Evolutionary conservation across 2,329 filamentous ascomycete genomes (phyloP).

Genomic region (Thelonectria blattea): DNA sequence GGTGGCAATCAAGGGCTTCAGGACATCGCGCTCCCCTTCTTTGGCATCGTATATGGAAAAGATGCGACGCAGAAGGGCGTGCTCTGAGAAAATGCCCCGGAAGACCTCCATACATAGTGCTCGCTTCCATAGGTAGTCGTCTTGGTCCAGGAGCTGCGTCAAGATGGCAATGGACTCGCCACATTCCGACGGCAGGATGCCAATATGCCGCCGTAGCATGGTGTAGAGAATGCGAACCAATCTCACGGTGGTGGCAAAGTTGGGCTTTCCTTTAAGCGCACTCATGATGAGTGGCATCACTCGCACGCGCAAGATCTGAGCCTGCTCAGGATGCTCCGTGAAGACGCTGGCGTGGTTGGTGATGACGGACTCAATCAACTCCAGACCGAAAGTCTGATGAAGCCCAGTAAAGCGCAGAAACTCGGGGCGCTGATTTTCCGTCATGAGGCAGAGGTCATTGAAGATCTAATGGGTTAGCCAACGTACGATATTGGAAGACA

Average conservation of each 20-base stretch:
- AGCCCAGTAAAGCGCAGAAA: conserved; percentile 82
- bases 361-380: conserved; percentile 89
- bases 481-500: background rate
- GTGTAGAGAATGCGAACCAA: conserved; percentile 84
- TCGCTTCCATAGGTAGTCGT: conserved; percentile 83
- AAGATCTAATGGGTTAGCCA: conserved; percentile 65
- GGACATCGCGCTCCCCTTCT: conserved; percentile 73
- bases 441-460: conserved; percentile 86
- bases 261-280: conserved; percentile 76
- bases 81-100: conserved; percentile 82
- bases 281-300: conserved; percentile 85
- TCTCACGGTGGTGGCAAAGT: conserved; percentile 82
- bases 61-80: conserved; percentile 77
- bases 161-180: conserved; percentile 82
- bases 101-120: conserved; percentile 92
- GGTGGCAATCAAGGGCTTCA: conserved; percentile 82
- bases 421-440: conserved; percentile 81
- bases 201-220: conserved; percentile 78
- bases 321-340: conserved; percentile 77
- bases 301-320: conserved; percentile 75
- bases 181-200: conserved; percentile 76
- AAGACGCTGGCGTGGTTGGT: conserved; percentile 86
- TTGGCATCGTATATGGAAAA: conserved; percentile 80
- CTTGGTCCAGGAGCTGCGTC: conserved; percentile 87
- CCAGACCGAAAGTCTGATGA: conserved; percentile 82